These are phyloP conservation scores for Singerocomus inundabilis DNA, from an alignment of 1,284 basidiomycete species.

Conservation along the genomic window DNA sequence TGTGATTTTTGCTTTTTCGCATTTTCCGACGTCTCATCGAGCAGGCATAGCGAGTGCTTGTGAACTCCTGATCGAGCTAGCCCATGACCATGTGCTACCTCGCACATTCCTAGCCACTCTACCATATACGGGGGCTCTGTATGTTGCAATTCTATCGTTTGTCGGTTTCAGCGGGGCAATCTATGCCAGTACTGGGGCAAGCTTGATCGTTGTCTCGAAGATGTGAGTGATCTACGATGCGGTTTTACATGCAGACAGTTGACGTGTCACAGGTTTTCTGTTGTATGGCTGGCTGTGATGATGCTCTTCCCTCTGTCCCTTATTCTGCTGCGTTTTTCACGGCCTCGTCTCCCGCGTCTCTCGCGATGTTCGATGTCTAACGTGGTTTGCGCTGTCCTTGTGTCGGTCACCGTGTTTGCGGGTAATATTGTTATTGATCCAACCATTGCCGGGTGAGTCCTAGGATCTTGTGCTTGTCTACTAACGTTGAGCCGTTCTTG, in stretches of 20 bases:
- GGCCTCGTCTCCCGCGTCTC: conserved; percentile 52
- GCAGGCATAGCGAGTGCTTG: conserved; percentile 57
- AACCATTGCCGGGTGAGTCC: conserved; percentile 49
- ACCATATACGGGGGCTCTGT: conserved; percentile 52
- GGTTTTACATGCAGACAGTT: background rate
- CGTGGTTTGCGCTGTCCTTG: conserved; percentile 42
- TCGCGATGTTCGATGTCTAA: conserved; percentile 39
- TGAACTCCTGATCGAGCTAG: conserved; percentile 57
- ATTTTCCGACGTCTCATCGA: conserved; percentile 4
- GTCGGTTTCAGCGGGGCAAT: conserved; percentile 49
- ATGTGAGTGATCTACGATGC: conserved; percentile 39
- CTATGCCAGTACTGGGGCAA: conserved; percentile 58
- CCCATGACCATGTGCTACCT: conserved; percentile 60
- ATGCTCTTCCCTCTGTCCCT: conserved; percentile 59
- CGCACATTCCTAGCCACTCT: conserved; percentile 47
- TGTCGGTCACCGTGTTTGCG: conserved; percentile 49
- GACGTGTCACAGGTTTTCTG: conserved; percentile 45
- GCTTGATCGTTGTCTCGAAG: conserved; percentile 52
- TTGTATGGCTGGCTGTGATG: conserved; percentile 67
- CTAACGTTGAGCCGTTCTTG: conserved; percentile 1
- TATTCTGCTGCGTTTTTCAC: conserved; percentile 61
- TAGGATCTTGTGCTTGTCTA: background rate
- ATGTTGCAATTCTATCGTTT: conserved; percentile 53
- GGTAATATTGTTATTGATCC: conserved; percentile 63
- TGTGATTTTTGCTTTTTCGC: background rate